Evolutionary conservation across 176 grass and related monocot genomes (phyloP).

Genomic region (Cenchrus fungigraminus): DNA sequence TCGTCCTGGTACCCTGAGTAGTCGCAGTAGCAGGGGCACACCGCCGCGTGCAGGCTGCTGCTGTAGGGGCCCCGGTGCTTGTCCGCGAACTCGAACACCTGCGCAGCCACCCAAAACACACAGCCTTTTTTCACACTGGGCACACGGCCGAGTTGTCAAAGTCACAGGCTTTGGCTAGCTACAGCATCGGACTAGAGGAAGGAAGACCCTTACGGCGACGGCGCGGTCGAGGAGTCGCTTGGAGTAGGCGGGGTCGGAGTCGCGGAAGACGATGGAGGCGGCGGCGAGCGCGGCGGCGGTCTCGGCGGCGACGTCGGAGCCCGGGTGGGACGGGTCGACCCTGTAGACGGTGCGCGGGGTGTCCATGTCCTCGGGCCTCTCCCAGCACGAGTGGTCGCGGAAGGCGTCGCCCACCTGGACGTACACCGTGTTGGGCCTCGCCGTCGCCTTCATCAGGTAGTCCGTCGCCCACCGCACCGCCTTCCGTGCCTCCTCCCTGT

Average conservation of each 20-base stretch:
- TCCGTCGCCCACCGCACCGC: slow-evolving; percentile 86
- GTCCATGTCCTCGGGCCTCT: slow-evolving; percentile 97
- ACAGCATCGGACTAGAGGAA: no score
- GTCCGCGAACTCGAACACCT: slow-evolving; percentile 96
- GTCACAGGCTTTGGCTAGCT: no score
- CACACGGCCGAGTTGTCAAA: background rate
- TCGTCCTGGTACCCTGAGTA: slow-evolving; percentile 91
- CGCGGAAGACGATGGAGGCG: slow-evolving; percentile 86
- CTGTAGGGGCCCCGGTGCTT: slow-evolving; percentile 81
- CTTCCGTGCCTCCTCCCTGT: slow-evolving; percentile 63
- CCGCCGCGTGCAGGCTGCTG: slow-evolving; percentile 67
- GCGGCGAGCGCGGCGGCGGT: slow-evolving; percentile 87
- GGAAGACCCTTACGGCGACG: slow-evolving; percentile 44
- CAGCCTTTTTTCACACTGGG: background rate
- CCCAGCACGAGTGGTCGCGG: slow-evolving; percentile 87
- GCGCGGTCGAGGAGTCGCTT: slow-evolving; percentile 82
- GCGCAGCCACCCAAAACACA: no score
- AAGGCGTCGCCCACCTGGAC: slow-evolving; percentile 88
- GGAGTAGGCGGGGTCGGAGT: slow-evolving; percentile 74
- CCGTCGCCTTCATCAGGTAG: slow-evolving; percentile 75
- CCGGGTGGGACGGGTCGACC: slow-evolving; percentile 71
- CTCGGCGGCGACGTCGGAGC: slow-evolving; percentile 88
- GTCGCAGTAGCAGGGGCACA: slow-evolving; percentile 97
- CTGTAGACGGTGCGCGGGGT: slow-evolving; percentile 84
- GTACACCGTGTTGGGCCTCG: slow-evolving; percentile 70